Evolutionary conservation across 495 filamentous ascomycete species (phyloP), one percentile per base, ranked within the genome.

Genomic region (Penicillium ucsense): DNA sequence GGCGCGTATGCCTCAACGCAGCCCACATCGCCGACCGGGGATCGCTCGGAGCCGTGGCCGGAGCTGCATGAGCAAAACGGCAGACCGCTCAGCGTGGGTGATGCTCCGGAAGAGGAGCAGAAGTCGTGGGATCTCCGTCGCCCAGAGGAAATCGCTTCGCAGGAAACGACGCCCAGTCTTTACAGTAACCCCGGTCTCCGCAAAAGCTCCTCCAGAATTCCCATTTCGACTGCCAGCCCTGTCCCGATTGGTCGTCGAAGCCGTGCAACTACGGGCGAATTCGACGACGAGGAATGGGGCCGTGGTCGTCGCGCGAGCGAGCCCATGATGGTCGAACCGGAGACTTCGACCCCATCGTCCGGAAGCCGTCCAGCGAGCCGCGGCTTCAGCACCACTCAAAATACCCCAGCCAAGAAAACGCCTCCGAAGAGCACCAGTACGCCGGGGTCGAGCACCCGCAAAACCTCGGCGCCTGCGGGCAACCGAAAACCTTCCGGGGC

Each of bases 121-220:
- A 46, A 58, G 9, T 56, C 76, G 12, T 88, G 82, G 78, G 86
- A 95, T 60, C 72, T 91, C 36, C 81, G 88, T 46, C 78, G 79
- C 33, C 85, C 86, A 5, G 85, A 91, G 56, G 91, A 95, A 54
- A 83, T 85, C 51, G 82, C 85, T 8, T 79, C 83, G 27, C 83
- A 89, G 31, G 43, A 62, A 67, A 69, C 72, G 34, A 60, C 65
- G 5, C 55, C 64, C 30, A 61, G 56, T 40, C 55, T 73, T 34
- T 72, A 76, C 45, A 66, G 58, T 35, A 64, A 74, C 52, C 67
- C 66, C 7, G 63, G 62, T 34, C 52, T 71, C 6, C 64, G 72
- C 11, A 73, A 74, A 52, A 73, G 70, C 56, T 71, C 72, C 2
- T 96, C 90, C 30, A 77, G 86, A 28, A 96, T 98, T 52, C 92